A percentile compares a stretch with the other conserved stretches of the same genome.
These are phyloP conservation scores for Phytophthora lateralis DNA, from an alignment of 352 stramenopile species.

Conservation along the genomic window DNA sequence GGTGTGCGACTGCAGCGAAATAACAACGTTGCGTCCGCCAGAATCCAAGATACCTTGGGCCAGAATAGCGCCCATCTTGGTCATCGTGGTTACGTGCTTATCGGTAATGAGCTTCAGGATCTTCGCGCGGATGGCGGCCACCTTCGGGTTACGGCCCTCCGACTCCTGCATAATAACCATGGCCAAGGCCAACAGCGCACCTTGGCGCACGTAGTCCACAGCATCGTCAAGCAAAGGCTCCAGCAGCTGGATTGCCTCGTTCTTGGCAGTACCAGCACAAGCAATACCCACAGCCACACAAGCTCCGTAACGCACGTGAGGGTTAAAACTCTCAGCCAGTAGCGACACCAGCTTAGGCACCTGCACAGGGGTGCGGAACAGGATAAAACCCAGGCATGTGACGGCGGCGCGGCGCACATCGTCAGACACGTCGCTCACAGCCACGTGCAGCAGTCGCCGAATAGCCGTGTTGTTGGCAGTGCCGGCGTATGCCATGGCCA, in stretches of 20 bases:
- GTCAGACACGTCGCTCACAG: conserved; percentile 98
- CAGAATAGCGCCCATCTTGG: conserved; percentile 99
- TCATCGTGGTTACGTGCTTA: conserved; percentile 99
- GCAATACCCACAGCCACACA: conserved; percentile 99
- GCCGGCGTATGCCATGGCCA: conserved; percentile 97
- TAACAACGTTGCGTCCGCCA: conserved; percentile 96
- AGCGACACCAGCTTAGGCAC: conserved; percentile 92
- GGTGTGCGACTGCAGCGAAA: conserved; percentile 95
- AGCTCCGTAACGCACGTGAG: conserved; percentile 98
- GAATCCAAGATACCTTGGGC: conserved; percentile 97
- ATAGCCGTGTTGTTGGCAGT: conserved; percentile 98
- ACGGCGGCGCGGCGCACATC: conserved; percentile 98
- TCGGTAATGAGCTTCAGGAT: conserved; percentile 93
- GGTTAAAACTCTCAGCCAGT: conserved; percentile 99
- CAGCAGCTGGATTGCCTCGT: conserved; percentile 96
- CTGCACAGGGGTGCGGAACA: conserved; percentile 97
- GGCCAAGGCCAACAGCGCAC: conserved; percentile 95
- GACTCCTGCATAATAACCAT: conserved; percentile 99
- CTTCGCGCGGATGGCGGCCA: conserved; percentile 85
- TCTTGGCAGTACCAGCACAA: conserved; percentile 96
- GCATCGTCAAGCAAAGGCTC: conserved; percentile 98
- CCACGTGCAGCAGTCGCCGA: conserved; percentile 96
- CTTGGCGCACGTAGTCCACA: conserved; percentile 99
- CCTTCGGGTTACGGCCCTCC: conserved; percentile 84
- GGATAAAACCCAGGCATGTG: conserved; percentile 97